Evolutionary conservation across 352 stramenopile species (phyloP), one percentile per base, ranked within the genome.

Genomic region (Aphanomyces euteiches): DNA sequence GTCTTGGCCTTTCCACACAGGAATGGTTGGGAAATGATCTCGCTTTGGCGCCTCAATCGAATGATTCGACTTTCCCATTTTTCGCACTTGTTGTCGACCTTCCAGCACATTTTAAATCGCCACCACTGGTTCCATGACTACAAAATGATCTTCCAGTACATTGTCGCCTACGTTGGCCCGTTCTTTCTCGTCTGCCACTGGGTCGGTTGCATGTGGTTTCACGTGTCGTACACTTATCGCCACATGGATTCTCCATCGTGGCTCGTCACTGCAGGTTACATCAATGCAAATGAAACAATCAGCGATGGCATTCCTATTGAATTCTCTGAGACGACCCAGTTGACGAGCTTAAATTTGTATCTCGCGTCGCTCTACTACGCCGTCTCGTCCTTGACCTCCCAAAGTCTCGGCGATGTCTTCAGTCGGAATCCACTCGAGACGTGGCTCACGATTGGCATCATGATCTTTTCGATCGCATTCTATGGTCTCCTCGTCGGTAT

Each of bases 171-270:
- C 59, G 7, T 67, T 28, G 40, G 28, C 10, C 59, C 59, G 2
- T 90, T 87, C 68, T 19, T 89, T 66, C 48, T 92, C 4, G 76
- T 79, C 0, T 78, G 75, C 2, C 85, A 92, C 67, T 90, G 81
- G 83, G 89, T 92, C 50, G 85, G 68, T 3, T 92, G 85, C 36
- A 41, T 85, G 1, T 90, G 83, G 83, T 92, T 80, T 47, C 75
- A 73, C 13, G 64, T 77, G 21, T 81, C 82, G 10, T 47, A 87
- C 34, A 19, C 19, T 13, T 13, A 28, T 8, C 40, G 19, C 8
- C 7, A 3, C 2, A 38, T 7, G 17, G 38, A 38, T 3, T 36
- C 59, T 8, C 59, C 59, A 45, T 67, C 59, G 1, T 67, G 59
- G 59, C 59, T 67, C 19, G 59, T 56, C 59, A 34, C 59, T 4